phyloP scores from a whole-genome alignment of 805 yeast genomes.

The Lipomyces yamadae region DNA sequence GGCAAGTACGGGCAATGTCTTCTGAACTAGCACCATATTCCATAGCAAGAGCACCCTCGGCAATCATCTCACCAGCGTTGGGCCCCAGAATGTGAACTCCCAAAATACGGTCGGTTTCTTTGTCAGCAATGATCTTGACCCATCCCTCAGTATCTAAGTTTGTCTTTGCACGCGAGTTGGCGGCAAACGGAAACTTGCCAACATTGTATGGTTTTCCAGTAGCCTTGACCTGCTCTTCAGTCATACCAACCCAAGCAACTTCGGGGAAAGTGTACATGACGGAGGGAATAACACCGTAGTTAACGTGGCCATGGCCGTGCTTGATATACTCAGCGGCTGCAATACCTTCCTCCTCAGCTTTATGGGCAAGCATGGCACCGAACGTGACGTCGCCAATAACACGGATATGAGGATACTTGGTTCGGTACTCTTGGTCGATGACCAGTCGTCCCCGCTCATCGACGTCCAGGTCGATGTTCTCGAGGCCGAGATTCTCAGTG shows the following conservation, averaged over 20 bases:
- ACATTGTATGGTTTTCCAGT: slow-evolving; percentile 89
- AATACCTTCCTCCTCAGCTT: slow-evolving; percentile 99
- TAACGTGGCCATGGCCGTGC: slow-evolving; percentile 95
- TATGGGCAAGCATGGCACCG: slow-evolving; percentile 99
- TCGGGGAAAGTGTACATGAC: slow-evolving; percentile 99
- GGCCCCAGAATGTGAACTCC: slow-evolving; percentile 98
- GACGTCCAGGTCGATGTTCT: slow-evolving; percentile 83
- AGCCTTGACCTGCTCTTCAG: slow-evolving; percentile 90
- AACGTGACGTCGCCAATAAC: slow-evolving; percentile 98
- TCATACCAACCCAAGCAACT: slow-evolving; percentile 99
- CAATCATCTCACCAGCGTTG: slow-evolving; percentile 99
- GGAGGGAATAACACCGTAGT: slow-evolving; percentile 96
- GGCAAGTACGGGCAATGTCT: slow-evolving; percentile 96
- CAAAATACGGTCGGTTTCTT: slow-evolving; percentile 93
- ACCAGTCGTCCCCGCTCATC: slow-evolving; percentile 93
- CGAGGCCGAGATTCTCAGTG: slow-evolving; percentile 86
- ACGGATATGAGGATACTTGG: slow-evolving; percentile 90
- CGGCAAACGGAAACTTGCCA: slow-evolving; percentile 98
- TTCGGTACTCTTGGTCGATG: slow-evolving; percentile 90
- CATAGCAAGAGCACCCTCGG: slow-evolving; percentile 95
- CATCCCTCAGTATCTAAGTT: slow-evolving; percentile 96
- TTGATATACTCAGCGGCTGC: slow-evolving; percentile 97
- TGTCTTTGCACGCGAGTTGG: slow-evolving; percentile 99
- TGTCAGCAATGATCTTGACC: slow-evolving; percentile 93
- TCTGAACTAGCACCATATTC: slow-evolving; percentile 99